Conservation (phyloP, 768 basidiomycete species). For the Phylloporus rhodoxanthus region DNA sequence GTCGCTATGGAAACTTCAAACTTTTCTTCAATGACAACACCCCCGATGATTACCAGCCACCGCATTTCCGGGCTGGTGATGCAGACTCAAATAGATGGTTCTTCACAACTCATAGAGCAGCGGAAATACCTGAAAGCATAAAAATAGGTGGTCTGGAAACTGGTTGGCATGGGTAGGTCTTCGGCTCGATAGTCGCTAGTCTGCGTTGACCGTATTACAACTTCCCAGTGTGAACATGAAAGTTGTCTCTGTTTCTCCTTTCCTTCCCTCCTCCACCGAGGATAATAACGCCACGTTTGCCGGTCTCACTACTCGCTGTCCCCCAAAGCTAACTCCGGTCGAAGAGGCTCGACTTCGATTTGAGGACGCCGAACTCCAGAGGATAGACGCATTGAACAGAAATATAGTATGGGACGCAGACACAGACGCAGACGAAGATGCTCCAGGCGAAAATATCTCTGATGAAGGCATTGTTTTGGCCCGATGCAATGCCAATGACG, state of each 20-base stretch:
- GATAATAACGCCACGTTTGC: constrained; percentile 52
- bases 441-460: constrained; percentile 47
- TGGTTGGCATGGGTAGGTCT: constrained; percentile 61
- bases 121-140: constrained; percentile 71
- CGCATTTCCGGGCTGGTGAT: constrained; percentile 70
- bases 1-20: constrained; percentile 85
- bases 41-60: constrained; percentile 80
- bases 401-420: constrained; percentile 63
- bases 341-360: constrained; percentile 51
- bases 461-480: constrained; percentile 25
- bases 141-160: constrained; percentile 63
- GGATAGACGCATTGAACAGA: constrained; percentile 54
- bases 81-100: constrained; percentile 69
- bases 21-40: constrained; percentile 76
- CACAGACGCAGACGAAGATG: constrained; percentile 52
- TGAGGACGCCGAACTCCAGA: constrained; percentile 55
- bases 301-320: constrained; percentile 36
- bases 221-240: constrained; percentile 68
- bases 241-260: constrained; percentile 67
- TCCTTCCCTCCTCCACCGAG: constrained; percentile 59
- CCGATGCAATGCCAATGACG: constrained; percentile 14
- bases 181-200: neutral
- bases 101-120: constrained; percentile 69
- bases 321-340: constrained; percentile 45
- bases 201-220: neutral